These are phyloP conservation scores for Colletotrichum truncatum DNA, from an alignment of 2,329 filamentous ascomycete species.

Conservation along the genomic window DNA sequence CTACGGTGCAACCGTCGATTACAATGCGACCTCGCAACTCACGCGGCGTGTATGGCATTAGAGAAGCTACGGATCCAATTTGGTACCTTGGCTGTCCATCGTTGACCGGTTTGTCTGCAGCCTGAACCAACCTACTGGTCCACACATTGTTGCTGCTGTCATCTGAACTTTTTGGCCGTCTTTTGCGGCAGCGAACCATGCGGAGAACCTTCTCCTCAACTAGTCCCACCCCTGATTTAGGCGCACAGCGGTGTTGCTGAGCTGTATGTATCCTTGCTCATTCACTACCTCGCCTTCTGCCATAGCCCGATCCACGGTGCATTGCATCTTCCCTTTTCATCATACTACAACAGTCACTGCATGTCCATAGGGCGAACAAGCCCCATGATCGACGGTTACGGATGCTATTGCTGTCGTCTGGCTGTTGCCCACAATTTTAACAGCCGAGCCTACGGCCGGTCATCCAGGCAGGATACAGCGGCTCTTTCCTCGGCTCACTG, in stretches of 20 bases:
- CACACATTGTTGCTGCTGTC: background rate
- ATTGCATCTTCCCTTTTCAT: constrained; percentile 15
- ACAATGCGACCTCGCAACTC: background rate
- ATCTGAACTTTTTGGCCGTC: constrained; percentile 12
- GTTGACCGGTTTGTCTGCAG: constrained; percentile 16
- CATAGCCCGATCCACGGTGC: constrained; percentile 25
- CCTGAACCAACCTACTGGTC: constrained; percentile 17
- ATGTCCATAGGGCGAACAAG: background rate
- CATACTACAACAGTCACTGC: background rate
- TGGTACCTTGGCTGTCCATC: background rate
- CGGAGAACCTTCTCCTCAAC: background rate
- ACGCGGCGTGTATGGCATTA: background rate
- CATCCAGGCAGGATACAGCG: background rate
- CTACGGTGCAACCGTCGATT: background rate
- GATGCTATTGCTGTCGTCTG: background rate
- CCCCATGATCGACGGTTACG: constrained; percentile 3
- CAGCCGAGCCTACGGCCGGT: background rate
- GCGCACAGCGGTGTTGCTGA: background rate
- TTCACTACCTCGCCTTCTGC: background rate
- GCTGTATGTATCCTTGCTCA: background rate
- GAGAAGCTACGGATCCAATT: background rate
- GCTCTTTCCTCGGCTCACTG: background rate
- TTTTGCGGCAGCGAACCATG: constrained; percentile 13
- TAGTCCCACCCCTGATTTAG: background rate
- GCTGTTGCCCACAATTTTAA: background rate